A percentile compares a stretch with the other conserved stretches of the same genome.
phyloP scores from a whole-genome alignment of 257 asterid genomes.

The Petunia secreta region DNA sequence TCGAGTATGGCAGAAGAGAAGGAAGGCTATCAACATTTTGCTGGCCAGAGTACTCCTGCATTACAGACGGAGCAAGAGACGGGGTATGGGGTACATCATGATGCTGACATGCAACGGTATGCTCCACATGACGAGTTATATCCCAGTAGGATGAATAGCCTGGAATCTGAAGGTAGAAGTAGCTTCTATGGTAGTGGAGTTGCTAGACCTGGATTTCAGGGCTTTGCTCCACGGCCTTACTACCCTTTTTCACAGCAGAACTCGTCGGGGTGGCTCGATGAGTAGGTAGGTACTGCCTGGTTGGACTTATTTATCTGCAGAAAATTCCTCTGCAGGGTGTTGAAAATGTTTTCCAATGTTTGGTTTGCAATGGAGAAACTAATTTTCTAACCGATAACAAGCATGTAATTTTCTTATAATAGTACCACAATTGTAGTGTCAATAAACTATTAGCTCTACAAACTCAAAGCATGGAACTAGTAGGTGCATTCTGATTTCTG shows the following conservation, averaged over 20 bases:
- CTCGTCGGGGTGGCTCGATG: slow-evolving; percentile 77
- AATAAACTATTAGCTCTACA: neutral
- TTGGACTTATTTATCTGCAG: neutral
- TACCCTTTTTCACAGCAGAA: slow-evolving; percentile 41
- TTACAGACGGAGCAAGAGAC: slow-evolving; percentile 34
- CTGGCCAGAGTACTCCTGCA: slow-evolving; percentile 28
- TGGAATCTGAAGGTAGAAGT: slow-evolving; percentile 29
- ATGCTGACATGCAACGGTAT: slow-evolving; percentile 50
- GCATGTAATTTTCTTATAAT: no score
- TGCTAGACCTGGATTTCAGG: slow-evolving; percentile 35
- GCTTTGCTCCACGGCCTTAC: slow-evolving; percentile 61
- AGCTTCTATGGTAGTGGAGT: slow-evolving; percentile 32
- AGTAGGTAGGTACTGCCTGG: slow-evolving; percentile 39
- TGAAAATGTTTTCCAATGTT: neutral
- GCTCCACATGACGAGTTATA: slow-evolving; percentile 52
- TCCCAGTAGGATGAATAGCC: slow-evolving; percentile 34
- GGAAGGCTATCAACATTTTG: slow-evolving; percentile 36
- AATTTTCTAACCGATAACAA: no score
- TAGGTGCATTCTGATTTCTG: neutral
- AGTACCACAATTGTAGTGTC: no score
- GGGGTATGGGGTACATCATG: slow-evolving; percentile 30
- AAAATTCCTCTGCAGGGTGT: neutral
- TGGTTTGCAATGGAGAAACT: no score
- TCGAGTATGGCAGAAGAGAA: slow-evolving; percentile 34
- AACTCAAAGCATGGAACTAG: neutral